Base-by-base conservation (phyloP, 805 yeast genomes). In the Saccharomycopsis fibuligera region DNA sequence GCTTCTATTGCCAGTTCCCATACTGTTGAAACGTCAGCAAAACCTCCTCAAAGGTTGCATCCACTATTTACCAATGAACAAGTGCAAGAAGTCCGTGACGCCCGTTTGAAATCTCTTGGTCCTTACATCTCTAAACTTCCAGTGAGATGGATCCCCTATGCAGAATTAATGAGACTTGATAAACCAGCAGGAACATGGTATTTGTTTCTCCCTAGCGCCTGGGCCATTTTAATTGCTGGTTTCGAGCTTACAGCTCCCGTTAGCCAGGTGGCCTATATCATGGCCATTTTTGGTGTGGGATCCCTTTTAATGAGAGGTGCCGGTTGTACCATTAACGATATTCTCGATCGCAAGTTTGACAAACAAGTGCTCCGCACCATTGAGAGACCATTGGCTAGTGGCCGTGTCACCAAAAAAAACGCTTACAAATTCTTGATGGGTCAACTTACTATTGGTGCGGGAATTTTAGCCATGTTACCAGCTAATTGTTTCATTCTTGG, bases 161-260 rank as follows among this genome's bases (percentile, higher is more conserved):
- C 96, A 38, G 95, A 88, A 60, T 69, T 93, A 48, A 82, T 89
- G 85, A 73, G 99, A 48, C 65, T 91, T 48, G 99, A 93, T 61
- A 87, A 87, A 58, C 99, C 99, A 0, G 95, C 86, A n/a, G 99
- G 99, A 0, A 86, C 97, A 0, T 79, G 87, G 74, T 69, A 91
- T 24, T 68, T 93, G 37, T 78, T 78, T 52, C 70, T 87, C 42
- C 99, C 99, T 0, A 83, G 96, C 45, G 76, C 87, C 40, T 93
- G 98, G 98, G 84, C 96, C 9, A 83, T 93, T 47, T 73, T 91
- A 0, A 83, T 90, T 81, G 97, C 96, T 0, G 91, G 95, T 0
- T 83, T 74, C 55, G 70, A 79, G 56, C 65, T 81, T 2, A 66
- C 79, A 2, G 96, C 96, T 0, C 82, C 96, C 0, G 47, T 88